Conservation (phyloP, 2,329 filamentous ascomycete species). For the Diplodia sapinea region DNA sequence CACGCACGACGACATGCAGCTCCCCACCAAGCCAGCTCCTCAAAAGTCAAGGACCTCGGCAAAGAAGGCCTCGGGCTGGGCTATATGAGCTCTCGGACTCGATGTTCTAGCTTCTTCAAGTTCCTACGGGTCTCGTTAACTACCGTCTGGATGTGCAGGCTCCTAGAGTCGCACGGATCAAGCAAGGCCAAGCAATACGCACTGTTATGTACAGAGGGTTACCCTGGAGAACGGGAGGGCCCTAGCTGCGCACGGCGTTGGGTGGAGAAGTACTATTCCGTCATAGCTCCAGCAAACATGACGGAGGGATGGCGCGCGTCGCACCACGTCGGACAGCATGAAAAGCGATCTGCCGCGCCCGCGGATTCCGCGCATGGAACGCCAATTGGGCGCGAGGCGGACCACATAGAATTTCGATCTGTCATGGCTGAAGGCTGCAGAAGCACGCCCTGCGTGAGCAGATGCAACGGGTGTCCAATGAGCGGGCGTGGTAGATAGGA, state of each 20-base stretch:
- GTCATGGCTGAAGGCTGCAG: not conserved
- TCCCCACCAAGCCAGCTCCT: not conserved
- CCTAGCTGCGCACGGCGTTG: not conserved
- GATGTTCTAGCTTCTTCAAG: not conserved
- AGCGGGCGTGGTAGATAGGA: not conserved
- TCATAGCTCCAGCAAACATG: not conserved
- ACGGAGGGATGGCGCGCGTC: not conserved
- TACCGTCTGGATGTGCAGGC: not conserved
- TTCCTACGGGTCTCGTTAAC: not conserved
- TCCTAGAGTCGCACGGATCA: not conserved
- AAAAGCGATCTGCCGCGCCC: not conserved
- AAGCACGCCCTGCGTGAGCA: not conserved
- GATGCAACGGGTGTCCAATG: not conserved
- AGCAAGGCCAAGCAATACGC: not conserved
- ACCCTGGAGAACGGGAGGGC: not conserved
- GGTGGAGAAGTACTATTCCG: not conserved
- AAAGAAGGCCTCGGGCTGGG: conserved; percentile 32
- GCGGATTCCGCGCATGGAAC: not conserved
- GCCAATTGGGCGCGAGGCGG: not conserved
- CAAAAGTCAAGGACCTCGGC: conserved; percentile 24
- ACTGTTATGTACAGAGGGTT: not conserved
- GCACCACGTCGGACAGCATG: conserved; percentile 10
- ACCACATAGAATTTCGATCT: not conserved
- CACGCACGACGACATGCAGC: not conserved
- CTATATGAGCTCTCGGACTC: conserved; percentile 29